phyloP scores from a whole-genome alignment of 345 rosid species.

The Bruguiera sexangula region DNA sequence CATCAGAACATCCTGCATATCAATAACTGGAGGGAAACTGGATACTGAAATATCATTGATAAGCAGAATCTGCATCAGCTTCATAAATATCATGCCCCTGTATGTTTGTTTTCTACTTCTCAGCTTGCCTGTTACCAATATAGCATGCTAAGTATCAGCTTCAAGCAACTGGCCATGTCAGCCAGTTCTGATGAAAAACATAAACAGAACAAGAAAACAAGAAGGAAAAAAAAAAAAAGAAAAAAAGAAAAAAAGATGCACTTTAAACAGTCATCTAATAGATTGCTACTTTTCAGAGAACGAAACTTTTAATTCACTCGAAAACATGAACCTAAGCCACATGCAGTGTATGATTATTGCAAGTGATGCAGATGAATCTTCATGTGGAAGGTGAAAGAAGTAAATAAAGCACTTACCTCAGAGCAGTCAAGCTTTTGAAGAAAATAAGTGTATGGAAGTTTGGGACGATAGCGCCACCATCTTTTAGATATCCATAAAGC shows the following conservation, averaged over 20 bases:
- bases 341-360: neutral
- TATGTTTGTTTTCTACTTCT: neutral
- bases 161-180: neutral
- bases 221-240: neutral
- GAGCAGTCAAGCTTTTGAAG: constrained; percentile 88
- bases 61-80: neutral
- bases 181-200: no score
- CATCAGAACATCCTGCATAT: constrained; percentile 11
- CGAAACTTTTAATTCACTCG: neutral
- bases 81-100: neutral
- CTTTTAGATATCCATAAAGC: constrained; percentile 96
- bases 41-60: neutral
- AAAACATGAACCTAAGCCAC: neutral
- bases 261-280: neutral
- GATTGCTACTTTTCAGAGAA: neutral
- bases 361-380: constrained; percentile 5
- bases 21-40: neutral
- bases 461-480: constrained; percentile 98
- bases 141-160: neutral
- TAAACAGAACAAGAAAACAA: no score
- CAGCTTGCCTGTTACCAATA: neutral
- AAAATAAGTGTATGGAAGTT: constrained; percentile 84
- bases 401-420: constrained; percentile 47
- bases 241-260: neutral
- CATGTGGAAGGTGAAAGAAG: neutral